These are phyloP conservation scores for Obba rivulosa DNA, from an alignment of 768 basidiomycete genomes.

Conservation along the genomic window DNA sequence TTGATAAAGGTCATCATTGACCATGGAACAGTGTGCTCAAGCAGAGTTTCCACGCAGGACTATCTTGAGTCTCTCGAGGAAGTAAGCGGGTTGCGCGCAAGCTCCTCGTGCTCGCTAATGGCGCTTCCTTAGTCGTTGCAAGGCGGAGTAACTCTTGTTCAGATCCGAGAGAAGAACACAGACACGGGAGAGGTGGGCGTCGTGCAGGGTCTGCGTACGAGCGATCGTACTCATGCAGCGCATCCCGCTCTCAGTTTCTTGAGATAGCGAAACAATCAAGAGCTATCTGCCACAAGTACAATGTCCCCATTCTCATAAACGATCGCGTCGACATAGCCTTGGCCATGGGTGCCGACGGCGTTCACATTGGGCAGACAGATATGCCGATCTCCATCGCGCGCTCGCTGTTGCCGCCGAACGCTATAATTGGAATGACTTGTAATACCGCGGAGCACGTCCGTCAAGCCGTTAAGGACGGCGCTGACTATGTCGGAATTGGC, in stretches of 20 bases:
- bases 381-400: slow-evolving; percentile 68
- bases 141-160: slow-evolving; percentile 88
- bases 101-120: neutral
- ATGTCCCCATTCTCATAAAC: slow-evolving; percentile 82
- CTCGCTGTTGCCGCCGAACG: slow-evolving; percentile 56
- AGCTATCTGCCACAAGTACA: slow-evolving; percentile 65
- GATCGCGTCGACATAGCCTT: slow-evolving; percentile 85
- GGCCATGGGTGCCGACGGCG: slow-evolving; percentile 68
- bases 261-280: slow-evolving; percentile 67
- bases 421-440: slow-evolving; percentile 80
- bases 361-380: slow-evolving; percentile 89
- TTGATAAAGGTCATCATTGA: slow-evolving; percentile 3
- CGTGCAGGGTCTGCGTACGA: too few species aligned
- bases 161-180: slow-evolving; percentile 79
- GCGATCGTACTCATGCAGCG: neutral
- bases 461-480: slow-evolving; percentile 56
- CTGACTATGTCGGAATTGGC: slow-evolving; percentile 87
- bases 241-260: slow-evolving; percentile 52
- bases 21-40: neutral
- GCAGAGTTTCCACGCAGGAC: slow-evolving; percentile 34
- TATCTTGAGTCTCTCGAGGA: slow-evolving; percentile 74
- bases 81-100: slow-evolving; percentile 30
- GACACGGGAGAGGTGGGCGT: slow-evolving; percentile 77
- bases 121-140: slow-evolving; percentile 51
- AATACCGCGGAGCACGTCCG: slow-evolving; percentile 61